Conservation (phyloP, 768 basidiomycete species). For the Trametes cinnabarina region DNA sequence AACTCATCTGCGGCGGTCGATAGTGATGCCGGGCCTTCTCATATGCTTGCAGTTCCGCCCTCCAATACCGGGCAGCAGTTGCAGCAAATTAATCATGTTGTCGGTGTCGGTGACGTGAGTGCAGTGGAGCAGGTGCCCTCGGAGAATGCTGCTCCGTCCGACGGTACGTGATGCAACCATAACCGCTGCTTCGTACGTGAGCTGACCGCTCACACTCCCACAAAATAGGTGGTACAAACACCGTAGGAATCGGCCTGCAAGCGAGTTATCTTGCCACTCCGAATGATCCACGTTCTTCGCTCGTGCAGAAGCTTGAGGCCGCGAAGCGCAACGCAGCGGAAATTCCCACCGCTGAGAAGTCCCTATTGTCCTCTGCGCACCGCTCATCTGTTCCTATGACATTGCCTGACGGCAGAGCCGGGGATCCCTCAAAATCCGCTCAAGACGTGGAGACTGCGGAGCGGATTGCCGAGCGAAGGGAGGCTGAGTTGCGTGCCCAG, state of each 20-base stretch:
- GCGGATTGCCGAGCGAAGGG: slow-evolving; percentile 29
- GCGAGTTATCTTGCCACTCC: not conserved
- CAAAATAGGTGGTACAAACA: slow-evolving; percentile 2
- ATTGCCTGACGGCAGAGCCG: not conserved
- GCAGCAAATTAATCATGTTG: not conserved
- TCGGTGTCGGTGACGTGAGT: slow-evolving; percentile 6
- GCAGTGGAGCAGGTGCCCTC: slow-evolving; percentile 12
- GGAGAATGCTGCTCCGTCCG: slow-evolving; percentile 3
- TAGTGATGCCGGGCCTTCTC: slow-evolving; percentile 10
- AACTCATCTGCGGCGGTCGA: slow-evolving; percentile 13
- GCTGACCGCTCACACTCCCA: not conserved
- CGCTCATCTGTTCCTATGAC: slow-evolving; percentile 12
- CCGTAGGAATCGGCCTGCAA: slow-evolving; percentile 1
- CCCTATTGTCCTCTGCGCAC: slow-evolving; percentile 3
- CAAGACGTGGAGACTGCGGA: slow-evolving; percentile 6
- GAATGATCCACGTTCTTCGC: slow-evolving; percentile 16
- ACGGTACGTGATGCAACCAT: slow-evolving; percentile 1
- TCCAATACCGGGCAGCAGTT: slow-evolving; percentile 9
- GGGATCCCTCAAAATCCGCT: slow-evolving; percentile 5
- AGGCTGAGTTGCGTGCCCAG: slow-evolving; percentile 46
- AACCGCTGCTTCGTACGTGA: not conserved
- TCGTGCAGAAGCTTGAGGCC: slow-evolving; percentile 21
- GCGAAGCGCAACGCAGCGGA: slow-evolving; percentile 19
- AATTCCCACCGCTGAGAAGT: slow-evolving; percentile 21
- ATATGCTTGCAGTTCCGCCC: not conserved